phyloP scores from a whole-genome alignment of 2,329 filamentous ascomycete species.

The Massarina eburnea region DNA sequence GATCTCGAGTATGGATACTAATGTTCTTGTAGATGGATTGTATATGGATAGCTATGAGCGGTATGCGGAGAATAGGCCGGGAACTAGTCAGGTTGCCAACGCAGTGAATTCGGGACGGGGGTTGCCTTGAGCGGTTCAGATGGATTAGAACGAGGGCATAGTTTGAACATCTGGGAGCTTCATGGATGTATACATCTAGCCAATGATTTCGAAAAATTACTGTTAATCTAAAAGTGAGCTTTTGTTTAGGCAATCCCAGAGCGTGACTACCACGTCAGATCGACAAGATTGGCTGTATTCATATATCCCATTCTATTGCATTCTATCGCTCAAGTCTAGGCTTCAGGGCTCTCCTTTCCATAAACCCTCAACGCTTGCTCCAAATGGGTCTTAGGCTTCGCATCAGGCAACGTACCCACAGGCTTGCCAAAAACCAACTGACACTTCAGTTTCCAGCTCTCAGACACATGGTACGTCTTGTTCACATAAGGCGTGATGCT shows the following conservation, averaged over 20 bases:
- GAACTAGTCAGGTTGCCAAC: constrained; percentile 60
- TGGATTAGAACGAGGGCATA: not conserved
- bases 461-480: constrained; percentile 26
- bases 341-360: constrained; percentile 8
- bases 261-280: too few species aligned
- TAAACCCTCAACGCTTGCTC: constrained; percentile 31
- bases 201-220: not conserved
- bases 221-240: too few species aligned
- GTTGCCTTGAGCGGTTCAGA: constrained; percentile 40
- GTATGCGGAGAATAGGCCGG: constrained; percentile 63
- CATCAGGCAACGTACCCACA: constrained; percentile 26
- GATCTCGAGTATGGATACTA: not conserved
- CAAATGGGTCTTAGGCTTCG: constrained; percentile 28
- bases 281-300: too few species aligned
- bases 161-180: too few species aligned
- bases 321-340: not conserved
- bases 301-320: not conserved
- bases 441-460: constrained; percentile 22
- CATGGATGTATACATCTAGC: not conserved
- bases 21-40: constrained; percentile 33
- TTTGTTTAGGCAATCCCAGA: too few species aligned
- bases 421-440: constrained; percentile 38
- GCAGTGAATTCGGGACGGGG: constrained; percentile 60
- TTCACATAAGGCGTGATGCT: constrained; percentile 23
- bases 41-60: constrained; percentile 69